Base-by-base conservation (phyloP, 805 yeast species). In the Groenewaldozyma salmanticensis region DNA sequence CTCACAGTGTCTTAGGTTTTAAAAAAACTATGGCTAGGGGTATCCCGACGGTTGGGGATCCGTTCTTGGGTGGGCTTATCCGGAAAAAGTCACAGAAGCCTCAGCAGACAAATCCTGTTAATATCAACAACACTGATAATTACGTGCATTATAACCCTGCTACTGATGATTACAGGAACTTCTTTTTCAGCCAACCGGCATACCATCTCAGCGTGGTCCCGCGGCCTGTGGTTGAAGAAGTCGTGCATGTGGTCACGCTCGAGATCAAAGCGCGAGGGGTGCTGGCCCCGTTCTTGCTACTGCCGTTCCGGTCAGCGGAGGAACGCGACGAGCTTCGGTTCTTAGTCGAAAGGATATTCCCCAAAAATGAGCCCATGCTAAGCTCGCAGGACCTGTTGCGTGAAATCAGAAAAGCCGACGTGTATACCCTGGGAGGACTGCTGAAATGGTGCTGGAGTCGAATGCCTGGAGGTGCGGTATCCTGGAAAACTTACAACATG, bases 391-490 rank as follows among this genome's bases (percentile, higher is more conserved):
- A 62, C 4, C 53, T 75, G 31, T 62, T 66, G 31, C 58, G 65
- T 21, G 64, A 71, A 2, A 66, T 82, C 4, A 58, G 67, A 37
- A 53, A 64, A 38, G 69, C 79, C 0, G 86, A 83, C 49, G 85
- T 77, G 42, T 79, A 74, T 35, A 37, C 35, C 1, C 62, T 87
- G 32, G 75, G 82, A 29, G 72, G 85, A 42, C 80, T 80, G 1
- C 65, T 87, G 44, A 86, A 85, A 56, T 87, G 83, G 61, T 66
- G 85, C 35, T 87, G 96, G 96, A 75, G 88, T 45, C 67, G 96
- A 44, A 61, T 88, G 17, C 80, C 79, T 42, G 73, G 75, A 45
- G 85, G 87, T 49, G 70, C 87, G 22, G 77, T 87, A 34, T 92
- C 95, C 0, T 86, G 95, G 94, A 81, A 79, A 42, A 76, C 85